A percentile compares a stretch with the other conserved stretches of the same genome.
phyloP scores from a whole-genome alignment of 352 stramenopile genomes.

The Peronosclerospora sorghi region DNA sequence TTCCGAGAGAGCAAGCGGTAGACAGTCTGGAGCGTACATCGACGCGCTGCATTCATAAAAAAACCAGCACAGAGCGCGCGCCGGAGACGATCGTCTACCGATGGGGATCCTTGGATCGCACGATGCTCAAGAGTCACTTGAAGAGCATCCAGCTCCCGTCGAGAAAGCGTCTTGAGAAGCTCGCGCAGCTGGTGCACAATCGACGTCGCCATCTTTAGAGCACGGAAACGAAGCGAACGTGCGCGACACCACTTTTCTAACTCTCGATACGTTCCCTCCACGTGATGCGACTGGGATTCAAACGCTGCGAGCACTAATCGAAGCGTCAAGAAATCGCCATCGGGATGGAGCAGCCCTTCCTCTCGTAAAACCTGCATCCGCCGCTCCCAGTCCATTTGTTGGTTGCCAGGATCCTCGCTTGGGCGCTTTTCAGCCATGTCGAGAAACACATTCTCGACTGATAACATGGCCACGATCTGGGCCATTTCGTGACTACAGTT shows the following conservation, averaged over 20 bases:
- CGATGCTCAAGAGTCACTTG: not conserved
- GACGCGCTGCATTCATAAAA: slow-evolving; percentile 48
- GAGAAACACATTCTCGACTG: slow-evolving; percentile 67
- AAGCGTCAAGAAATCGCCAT: slow-evolving; percentile 54
- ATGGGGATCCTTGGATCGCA: slow-evolving; percentile 1
- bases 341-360: slow-evolving; percentile 34
- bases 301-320: slow-evolving; percentile 36
- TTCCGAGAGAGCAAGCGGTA: slow-evolving; percentile 32
- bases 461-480: slow-evolving; percentile 75
- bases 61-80: slow-evolving; percentile 49
- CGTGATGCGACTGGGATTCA: slow-evolving; percentile 8
- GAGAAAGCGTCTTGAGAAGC: slow-evolving; percentile 28
- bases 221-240: slow-evolving; percentile 34
- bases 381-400: slow-evolving; percentile 20
- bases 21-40: slow-evolving; percentile 50
- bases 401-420: slow-evolving; percentile 11
- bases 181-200: slow-evolving; percentile 54
- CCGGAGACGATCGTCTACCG: slow-evolving; percentile 25
- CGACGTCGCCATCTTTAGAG: slow-evolving; percentile 37
- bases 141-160: slow-evolving; percentile 21
- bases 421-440: slow-evolving; percentile 9
- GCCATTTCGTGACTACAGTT: slow-evolving; percentile 56
- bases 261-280: slow-evolving; percentile 7
- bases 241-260: slow-evolving; percentile 44
- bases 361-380: slow-evolving; percentile 31